A percentile compares a stretch with the other conserved stretches of the same genome.
Conservation (phyloP, 1,139 yeast species). For the Yamadazyma conglobata region DNA sequence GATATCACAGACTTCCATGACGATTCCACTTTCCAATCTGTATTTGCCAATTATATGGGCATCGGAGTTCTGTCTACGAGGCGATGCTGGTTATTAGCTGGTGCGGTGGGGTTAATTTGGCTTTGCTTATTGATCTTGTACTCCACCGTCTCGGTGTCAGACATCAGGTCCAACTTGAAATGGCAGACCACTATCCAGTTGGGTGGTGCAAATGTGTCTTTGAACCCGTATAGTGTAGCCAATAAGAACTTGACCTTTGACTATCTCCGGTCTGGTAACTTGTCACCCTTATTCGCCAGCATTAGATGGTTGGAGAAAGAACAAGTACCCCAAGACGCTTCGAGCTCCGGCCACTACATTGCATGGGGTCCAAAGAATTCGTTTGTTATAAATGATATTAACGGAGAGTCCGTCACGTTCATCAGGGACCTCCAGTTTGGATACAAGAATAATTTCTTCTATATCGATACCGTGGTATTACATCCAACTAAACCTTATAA, state of each 20-base stretch:
- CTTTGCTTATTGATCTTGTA: slow-evolving; percentile 26
- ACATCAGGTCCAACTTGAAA: slow-evolving; percentile 18
- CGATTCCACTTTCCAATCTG: slow-evolving; percentile 24
- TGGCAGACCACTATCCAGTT: slow-evolving; percentile 29
- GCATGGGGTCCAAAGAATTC: slow-evolving; percentile 19
- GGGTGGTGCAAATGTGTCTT: slow-evolving; percentile 29
- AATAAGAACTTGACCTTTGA: slow-evolving; percentile 31
- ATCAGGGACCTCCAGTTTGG: slow-evolving; percentile 26
- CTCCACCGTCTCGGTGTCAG: slow-evolving; percentile 24
- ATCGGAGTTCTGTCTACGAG: slow-evolving; percentile 6
- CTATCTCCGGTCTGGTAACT: slow-evolving; percentile 22
- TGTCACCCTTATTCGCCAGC: slow-evolving; percentile 17
- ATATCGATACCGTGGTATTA: slow-evolving; percentile 25
- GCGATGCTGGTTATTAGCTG: slow-evolving; percentile 9
- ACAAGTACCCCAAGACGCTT: slow-evolving; percentile 29
- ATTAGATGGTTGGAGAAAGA: slow-evolving; percentile 28
- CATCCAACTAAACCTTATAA: slow-evolving; percentile 35
- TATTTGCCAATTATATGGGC: slow-evolving; percentile 19
- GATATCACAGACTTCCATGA: slow-evolving; percentile 20
- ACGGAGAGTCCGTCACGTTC: slow-evolving; percentile 17
- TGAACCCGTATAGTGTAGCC: slow-evolving; percentile 27
- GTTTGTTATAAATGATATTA: no score
- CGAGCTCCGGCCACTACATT: slow-evolving; percentile 37
- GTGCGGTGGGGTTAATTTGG: slow-evolving; percentile 21
- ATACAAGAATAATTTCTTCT: slow-evolving; percentile 32